Percentiles rank a stretch among this genome's conserved stretches.
Conservation (phyloP, 768 basidiomycete genomes). For the Panaeolus papilionaceus region DNA sequence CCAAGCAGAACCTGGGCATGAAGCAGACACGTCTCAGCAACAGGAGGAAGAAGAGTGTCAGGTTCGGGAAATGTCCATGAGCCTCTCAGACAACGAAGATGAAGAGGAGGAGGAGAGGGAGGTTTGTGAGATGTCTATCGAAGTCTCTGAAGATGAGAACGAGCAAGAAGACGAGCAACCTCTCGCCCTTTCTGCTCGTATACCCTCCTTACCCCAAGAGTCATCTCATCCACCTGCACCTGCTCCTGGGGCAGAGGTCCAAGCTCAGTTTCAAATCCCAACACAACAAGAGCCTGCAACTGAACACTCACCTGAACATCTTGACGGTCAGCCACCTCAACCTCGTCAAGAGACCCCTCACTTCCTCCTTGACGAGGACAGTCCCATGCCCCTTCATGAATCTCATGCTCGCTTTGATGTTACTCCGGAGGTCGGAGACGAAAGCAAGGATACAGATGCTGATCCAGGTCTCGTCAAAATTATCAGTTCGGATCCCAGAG, state of each 20-base stretch:
- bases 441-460: conserved; percentile 40
- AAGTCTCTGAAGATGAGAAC: conserved; percentile 11
- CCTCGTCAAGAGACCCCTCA: background rate
- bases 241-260: background rate
- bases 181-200: background rate
- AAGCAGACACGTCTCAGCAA: background rate
- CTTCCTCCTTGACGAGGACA: conserved; percentile 8
- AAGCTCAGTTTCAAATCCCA: background rate
- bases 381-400: conserved; percentile 10
- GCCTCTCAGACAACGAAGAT: conserved; percentile 5
- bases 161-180: conserved; percentile 11
- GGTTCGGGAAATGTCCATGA: conserved; percentile 28
- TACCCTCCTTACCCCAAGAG: background rate
- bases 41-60: conserved; percentile 35
- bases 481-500: conserved; percentile 81
- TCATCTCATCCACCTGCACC: background rate
- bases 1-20: conserved; percentile 25
- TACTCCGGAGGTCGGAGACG: conserved; percentile 38
- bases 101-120: conserved; percentile 28
- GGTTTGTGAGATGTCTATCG: conserved; percentile 7
- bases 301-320: background rate
- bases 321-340: background rate
- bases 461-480: conserved; percentile 80
- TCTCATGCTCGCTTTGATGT: background rate
- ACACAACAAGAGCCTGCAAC: background rate